Evolutionary conservation across 148 eudicot genomes (phyloP).

Genomic region (Nepenthes gracilis): DNA sequence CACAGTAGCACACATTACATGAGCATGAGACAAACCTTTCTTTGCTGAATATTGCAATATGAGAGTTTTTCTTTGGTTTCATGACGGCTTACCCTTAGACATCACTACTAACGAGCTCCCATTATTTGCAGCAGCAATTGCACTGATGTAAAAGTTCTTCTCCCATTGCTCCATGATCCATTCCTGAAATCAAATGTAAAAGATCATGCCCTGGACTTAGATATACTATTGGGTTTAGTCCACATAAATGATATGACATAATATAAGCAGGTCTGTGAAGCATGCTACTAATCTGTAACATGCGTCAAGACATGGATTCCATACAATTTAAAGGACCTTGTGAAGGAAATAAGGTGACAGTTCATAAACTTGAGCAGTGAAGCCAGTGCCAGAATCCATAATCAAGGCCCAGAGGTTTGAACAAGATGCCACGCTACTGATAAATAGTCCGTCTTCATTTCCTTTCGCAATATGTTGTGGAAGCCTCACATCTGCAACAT

Average conservation of each 20-base stretch:
- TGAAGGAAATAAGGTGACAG: slow-evolving; percentile 75
- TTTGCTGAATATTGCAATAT: not conserved
- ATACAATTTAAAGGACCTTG: slow-evolving; percentile 34
- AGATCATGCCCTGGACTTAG: not conserved
- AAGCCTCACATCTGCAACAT: slow-evolving; percentile 78
- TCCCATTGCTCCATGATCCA: slow-evolving; percentile 99
- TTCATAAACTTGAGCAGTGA: slow-evolving; percentile 70
- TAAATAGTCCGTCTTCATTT: slow-evolving; percentile 73
- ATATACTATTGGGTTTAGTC: not conserved
- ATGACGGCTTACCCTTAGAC: slow-evolving; percentile 65
- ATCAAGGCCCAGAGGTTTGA: slow-evolving; percentile 83
- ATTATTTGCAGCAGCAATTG: slow-evolving; percentile 80
- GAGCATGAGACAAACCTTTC: not conserved
- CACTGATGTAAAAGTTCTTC: slow-evolving; percentile 76
- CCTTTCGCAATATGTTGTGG: slow-evolving; percentile 82
- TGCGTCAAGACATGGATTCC: not conserved
- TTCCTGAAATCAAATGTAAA: slow-evolving; percentile 30
- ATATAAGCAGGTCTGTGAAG: too few species aligned
- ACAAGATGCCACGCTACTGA: slow-evolving; percentile 79
- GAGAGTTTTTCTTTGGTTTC: not conserved
- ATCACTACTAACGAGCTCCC: slow-evolving; percentile 86
- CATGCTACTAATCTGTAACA: not conserved
- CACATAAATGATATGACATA: not conserved
- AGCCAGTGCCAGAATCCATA: slow-evolving; percentile 98
- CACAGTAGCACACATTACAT: not conserved